Evolutionary conservation across 2,329 filamentous ascomycete species (phyloP).

Genomic region (Stagonosporopsis rhizophila): DNA sequence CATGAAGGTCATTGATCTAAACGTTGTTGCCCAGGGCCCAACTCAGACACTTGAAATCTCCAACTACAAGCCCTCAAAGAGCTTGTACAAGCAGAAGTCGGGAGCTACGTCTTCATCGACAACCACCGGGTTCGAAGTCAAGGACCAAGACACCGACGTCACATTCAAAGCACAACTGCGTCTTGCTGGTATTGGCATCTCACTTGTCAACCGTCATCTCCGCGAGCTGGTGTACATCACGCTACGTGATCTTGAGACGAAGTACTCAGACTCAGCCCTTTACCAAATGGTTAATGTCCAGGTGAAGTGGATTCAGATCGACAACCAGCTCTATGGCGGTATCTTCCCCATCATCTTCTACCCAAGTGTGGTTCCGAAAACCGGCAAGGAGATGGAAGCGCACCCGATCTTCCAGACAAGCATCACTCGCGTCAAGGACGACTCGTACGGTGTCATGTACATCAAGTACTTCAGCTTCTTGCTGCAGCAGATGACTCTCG

Average conservation of each 20-base stretch:
- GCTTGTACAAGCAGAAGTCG: slow-evolving; percentile 78
- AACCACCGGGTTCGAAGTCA: slow-evolving; percentile 85
- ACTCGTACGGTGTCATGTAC: slow-evolving; percentile 96
- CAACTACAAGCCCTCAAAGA: slow-evolving; percentile 92
- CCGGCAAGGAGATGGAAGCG: slow-evolving; percentile 92
- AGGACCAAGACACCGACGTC: slow-evolving; percentile 84
- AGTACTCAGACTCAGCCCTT: slow-evolving; percentile 89
- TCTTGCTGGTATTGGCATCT: slow-evolving; percentile 89
- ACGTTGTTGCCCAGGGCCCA: slow-evolving; percentile 92
- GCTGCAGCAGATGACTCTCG: slow-evolving; percentile 96
- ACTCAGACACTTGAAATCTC: slow-evolving; percentile 94
- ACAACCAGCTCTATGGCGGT: slow-evolving; percentile 97
- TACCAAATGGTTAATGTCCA: slow-evolving; percentile 91
- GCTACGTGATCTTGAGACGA: slow-evolving; percentile 86
- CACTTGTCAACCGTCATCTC: slow-evolving; percentile 88
- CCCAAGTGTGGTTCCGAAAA: slow-evolving; percentile 96
- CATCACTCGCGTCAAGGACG: slow-evolving; percentile 94
- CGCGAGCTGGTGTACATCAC: slow-evolving; percentile 94
- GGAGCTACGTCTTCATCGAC: slow-evolving; percentile 63
- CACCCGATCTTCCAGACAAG: slow-evolving; percentile 94
- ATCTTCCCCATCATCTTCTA: slow-evolving; percentile 98
- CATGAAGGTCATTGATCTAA: slow-evolving; percentile 93
- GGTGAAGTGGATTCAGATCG: slow-evolving; percentile 98
- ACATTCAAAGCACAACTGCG: slow-evolving; percentile 89
- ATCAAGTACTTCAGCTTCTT: slow-evolving; percentile 97